These are phyloP conservation scores for Ceratobasidium sp. DNA, from an alignment of 1,284 basidiomycete genomes.

Conservation along the genomic window DNA sequence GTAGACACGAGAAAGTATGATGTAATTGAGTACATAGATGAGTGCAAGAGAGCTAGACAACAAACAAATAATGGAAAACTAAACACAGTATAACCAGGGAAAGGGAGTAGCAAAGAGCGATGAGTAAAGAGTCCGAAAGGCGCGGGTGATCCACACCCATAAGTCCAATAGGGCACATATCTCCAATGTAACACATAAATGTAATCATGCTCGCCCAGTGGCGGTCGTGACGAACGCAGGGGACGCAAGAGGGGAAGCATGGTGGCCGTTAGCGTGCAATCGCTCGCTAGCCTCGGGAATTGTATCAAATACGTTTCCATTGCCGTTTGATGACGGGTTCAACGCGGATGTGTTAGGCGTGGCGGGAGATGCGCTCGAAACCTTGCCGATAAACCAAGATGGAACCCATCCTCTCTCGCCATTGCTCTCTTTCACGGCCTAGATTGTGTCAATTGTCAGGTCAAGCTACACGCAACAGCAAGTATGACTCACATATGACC, in stretches of 20 bases:
- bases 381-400: slow-evolving; percentile 54
- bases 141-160: background rate
- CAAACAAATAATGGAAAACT: slow-evolving; percentile 27
- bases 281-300: slow-evolving; percentile 14
- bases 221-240: slow-evolving; percentile 12
- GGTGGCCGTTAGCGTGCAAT: slow-evolving; percentile 27
- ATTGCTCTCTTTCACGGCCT: slow-evolving; percentile 89
- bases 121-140: slow-evolving; percentile 4
- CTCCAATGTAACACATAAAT: background rate
- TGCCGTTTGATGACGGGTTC: slow-evolving; percentile 1
- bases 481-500: slow-evolving; percentile 82
- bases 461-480: slow-evolving; percentile 40
- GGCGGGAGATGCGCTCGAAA: slow-evolving; percentile 12
- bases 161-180: background rate
- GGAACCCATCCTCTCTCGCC: slow-evolving; percentile 95
- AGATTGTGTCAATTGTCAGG: slow-evolving; percentile 48
- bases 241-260: slow-evolving; percentile 13
- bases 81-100: slow-evolving; percentile 15
- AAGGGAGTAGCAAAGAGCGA: background rate
- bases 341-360: slow-evolving; percentile 35
- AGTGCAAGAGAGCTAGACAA: slow-evolving; percentile 32
- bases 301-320: background rate
- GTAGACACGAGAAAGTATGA: slow-evolving; percentile 23
- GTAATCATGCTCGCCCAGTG: slow-evolving; percentile 23
- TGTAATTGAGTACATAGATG: slow-evolving; percentile 40